Base-by-base conservation (phyloP, 2,329 filamentous ascomycete genomes). In the Juglanconis juglandina region DNA sequence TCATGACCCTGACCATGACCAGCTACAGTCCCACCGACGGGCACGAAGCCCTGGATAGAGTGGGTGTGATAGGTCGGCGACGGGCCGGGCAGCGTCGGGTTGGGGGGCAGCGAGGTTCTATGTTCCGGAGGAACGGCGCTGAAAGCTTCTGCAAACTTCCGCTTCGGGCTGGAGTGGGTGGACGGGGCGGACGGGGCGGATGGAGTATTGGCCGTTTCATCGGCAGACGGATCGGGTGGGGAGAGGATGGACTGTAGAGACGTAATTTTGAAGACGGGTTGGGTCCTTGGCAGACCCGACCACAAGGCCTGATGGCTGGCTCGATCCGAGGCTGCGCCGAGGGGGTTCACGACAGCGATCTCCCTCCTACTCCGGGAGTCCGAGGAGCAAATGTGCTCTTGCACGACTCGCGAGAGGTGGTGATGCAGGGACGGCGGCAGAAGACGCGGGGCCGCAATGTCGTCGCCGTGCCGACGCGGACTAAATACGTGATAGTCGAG, bases 211-310 rank as follows among this genome's bases (percentile, higher is more conserved):
- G 71, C 66, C 57, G 65, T 68, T 47, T 76, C 75, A 72, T 77
- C 74, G 64, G 70, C 76, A 63, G 75, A 71, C 58, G 71, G 75
- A 63, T 78, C 74, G 63, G 73, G 69, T 62, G 78, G 76, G 61
- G 79, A 80, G 70, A 82, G 73, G 69, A 82, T 81, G 52, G 79
- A 80, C 68, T 81, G 74, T 73, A 78, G 77, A 63, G 77, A 79
- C 66, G 78, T 75, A 77, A 81, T 81, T 66, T 74, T 81, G 77
- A 68, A 77, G 77, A 73, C 65, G 64, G 66, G 54, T 74, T 68
- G 72, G 74, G 75, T 74, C 77, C 70, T 69, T 61, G 56, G 68
- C 57, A 74, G 71, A 76, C 72, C 73, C 72, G 63, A 57, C 63
- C 61, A 63, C 62, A 58, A 63, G 61, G 58, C 59, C 53, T 52